Conservation (phyloP, 805 yeast species). For the Scheffersomyces ergatensis region DNA sequence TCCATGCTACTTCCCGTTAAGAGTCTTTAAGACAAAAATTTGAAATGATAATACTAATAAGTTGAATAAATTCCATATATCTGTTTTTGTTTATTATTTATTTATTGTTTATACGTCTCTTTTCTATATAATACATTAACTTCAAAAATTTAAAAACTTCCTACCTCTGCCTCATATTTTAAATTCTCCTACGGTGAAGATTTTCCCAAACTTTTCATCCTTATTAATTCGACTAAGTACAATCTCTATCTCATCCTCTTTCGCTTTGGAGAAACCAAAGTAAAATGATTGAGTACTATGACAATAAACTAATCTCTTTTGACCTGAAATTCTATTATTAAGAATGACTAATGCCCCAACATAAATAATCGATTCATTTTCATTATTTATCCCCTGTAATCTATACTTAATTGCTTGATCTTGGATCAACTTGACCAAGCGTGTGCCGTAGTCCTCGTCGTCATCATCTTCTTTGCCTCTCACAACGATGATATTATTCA, state of each 20-base stretch:
- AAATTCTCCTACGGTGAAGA: slow-evolving; percentile 26
- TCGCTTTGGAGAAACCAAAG: slow-evolving; percentile 22
- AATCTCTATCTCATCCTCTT: slow-evolving; percentile 13
- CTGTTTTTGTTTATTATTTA: too few species aligned
- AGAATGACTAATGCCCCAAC: slow-evolving; percentile 29
- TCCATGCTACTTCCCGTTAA: slow-evolving; percentile 96
- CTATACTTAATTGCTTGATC: slow-evolving; percentile 6
- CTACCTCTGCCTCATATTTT: neutral
- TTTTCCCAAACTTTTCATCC: slow-evolving; percentile 11
- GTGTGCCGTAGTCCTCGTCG: slow-evolving; percentile 15
- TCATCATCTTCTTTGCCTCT: too few species aligned
- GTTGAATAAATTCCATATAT: too few species aligned
- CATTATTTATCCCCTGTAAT: slow-evolving; percentile 4
- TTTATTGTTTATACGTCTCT: neutral
- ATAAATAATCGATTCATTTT: slow-evolving; percentile 14
- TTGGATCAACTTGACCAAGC: slow-evolving; percentile 14
- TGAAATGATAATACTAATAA: too few species aligned
- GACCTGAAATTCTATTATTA: slow-evolving; percentile 5
- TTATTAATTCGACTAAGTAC: slow-evolving; percentile 20
- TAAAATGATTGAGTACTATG: slow-evolving; percentile 39
- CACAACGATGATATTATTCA: slow-evolving; percentile 8
- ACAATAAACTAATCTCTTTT: slow-evolving; percentile 24
- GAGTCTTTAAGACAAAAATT: too few species aligned
- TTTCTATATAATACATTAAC: too few species aligned
- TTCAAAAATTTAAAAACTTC: too few species aligned